These are phyloP conservation scores for Cyclotella sp. DNA, from an alignment of 108 stramenopile species.

Conservation along the genomic window DNA sequence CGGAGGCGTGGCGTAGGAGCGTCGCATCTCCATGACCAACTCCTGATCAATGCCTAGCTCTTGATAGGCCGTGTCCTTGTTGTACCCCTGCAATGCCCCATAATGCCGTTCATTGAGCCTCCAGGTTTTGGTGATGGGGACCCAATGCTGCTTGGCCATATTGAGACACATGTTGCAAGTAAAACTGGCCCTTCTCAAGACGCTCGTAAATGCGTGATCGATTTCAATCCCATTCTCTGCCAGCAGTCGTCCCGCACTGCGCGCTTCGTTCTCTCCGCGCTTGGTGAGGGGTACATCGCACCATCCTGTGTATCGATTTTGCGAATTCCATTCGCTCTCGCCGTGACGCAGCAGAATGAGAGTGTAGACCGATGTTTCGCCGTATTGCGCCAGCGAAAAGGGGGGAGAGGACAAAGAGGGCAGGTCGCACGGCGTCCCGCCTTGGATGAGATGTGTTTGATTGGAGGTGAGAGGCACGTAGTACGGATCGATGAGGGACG, in stretches of 20 bases:
- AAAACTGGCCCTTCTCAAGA: slow-evolving; percentile 76
- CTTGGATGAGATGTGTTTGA: slow-evolving; percentile 63
- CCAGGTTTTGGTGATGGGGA: slow-evolving; percentile 85
- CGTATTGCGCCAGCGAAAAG: slow-evolving; percentile 65
- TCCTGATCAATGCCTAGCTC: slow-evolving; percentile 81
- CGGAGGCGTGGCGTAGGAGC: slow-evolving; percentile 73
- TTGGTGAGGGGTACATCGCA: slow-evolving; percentile 82
- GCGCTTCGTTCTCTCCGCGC: slow-evolving; percentile 74
- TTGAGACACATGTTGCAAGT: slow-evolving; percentile 83
- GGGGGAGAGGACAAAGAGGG: slow-evolving; percentile 34
- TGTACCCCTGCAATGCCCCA: slow-evolving; percentile 85
- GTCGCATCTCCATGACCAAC: slow-evolving; percentile 85
- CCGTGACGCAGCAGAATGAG: slow-evolving; percentile 83
- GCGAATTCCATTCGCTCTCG: slow-evolving; percentile 83
- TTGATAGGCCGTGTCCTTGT: slow-evolving; percentile 79
- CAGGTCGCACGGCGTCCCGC: slow-evolving; percentile 71
- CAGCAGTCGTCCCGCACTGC: slow-evolving; percentile 78
- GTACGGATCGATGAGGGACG: slow-evolving; percentile 46
- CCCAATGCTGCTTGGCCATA: slow-evolving; percentile 84
- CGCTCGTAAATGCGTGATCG: slow-evolving; percentile 86
- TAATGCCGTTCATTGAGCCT: slow-evolving; percentile 90
- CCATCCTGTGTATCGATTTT: slow-evolving; percentile 86
- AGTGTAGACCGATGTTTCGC: slow-evolving; percentile 79
- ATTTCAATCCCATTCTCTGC: slow-evolving; percentile 82
- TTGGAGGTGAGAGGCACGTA: slow-evolving; percentile 32